phyloP scores from a whole-genome alignment of 169 alveolate species.

The Plasmodium inui region DNA sequence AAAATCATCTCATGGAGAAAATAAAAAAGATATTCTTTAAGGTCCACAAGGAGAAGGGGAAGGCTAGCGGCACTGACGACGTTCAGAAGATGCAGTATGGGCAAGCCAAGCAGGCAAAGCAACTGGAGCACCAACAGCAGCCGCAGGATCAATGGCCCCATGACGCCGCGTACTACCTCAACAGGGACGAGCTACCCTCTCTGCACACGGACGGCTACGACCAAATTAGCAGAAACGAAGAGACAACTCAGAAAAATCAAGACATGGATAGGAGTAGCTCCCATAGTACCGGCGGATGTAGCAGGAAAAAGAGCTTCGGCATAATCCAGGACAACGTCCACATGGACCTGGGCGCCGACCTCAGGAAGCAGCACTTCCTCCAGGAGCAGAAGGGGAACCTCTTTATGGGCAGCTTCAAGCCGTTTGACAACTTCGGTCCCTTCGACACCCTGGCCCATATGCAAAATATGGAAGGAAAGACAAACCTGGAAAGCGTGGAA shows the following conservation, averaged over 20 bases:
- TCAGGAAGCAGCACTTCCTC: background rate
- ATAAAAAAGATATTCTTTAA: background rate
- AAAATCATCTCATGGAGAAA: slow-evolving; percentile 14
- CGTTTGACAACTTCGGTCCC: background rate
- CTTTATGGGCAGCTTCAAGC: background rate
- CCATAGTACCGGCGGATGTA: background rate
- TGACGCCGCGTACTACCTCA: background rate
- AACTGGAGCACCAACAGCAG: background rate
- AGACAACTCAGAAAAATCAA: background rate
- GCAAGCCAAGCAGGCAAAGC: background rate
- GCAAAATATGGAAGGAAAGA: background rate
- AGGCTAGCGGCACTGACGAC: background rate
- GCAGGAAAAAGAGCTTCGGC: background rate
- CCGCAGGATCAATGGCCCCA: background rate
- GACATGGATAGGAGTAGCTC: background rate
- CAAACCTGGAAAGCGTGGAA: background rate
- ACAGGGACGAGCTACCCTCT: background rate
- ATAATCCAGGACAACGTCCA: background rate
- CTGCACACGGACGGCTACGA: background rate
- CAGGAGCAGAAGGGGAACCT: background rate
- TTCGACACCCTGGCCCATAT: background rate
- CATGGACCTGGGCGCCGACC: background rate
- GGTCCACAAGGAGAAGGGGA: background rate
- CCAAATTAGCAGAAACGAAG: background rate
- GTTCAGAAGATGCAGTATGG: background rate